Conservation (phyloP, 371 early-diverging fungal genomes). For the Paraphysoderma sedebokerense region DNA sequence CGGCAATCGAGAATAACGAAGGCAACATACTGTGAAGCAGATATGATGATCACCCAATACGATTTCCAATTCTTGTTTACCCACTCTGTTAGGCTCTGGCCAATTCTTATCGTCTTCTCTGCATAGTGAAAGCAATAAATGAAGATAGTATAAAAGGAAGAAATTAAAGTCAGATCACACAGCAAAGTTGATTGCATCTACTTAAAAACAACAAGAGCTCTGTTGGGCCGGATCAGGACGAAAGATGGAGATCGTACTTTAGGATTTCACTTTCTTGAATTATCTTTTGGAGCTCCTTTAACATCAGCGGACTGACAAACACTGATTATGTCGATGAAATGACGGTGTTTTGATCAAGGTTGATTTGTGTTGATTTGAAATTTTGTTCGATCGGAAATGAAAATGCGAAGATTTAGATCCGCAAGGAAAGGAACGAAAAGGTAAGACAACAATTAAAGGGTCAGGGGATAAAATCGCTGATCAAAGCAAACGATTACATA, state of each 20-base stretch:
- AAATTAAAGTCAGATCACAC: too few species aligned
- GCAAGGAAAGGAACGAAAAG: too few species aligned
- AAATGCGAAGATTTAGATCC: too few species aligned
- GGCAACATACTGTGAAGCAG: slow-evolving; percentile 60
- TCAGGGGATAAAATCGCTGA: background rate
- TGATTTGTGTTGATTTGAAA: too few species aligned
- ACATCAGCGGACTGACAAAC: slow-evolving; percentile 52
- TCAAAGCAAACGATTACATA: slow-evolving; percentile 8
- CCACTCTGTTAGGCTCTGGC: slow-evolving; percentile 81
- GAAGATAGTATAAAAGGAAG: too few species aligned
- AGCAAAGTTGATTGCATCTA: too few species aligned
- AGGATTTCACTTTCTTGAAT: slow-evolving; percentile 76
- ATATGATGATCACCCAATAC: slow-evolving; percentile 77
- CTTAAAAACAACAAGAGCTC: background rate
- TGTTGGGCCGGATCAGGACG: background rate
- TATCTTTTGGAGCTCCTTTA: slow-evolving; percentile 75
- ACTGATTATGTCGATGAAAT: slow-evolving; percentile 26
- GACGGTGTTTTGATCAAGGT: too few species aligned
- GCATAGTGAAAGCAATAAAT: slow-evolving; percentile 2
- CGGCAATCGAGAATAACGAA: background rate
- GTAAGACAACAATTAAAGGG: too few species aligned
- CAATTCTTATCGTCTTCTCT: slow-evolving; percentile 84
- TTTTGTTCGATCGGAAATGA: too few species aligned
- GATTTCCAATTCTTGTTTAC: slow-evolving; percentile 88
- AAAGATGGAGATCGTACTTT: slow-evolving; percentile 30